A percentile compares a stretch with the other conserved stretches of the same genome.
Evolutionary conservation across 371 early-diverging fungal species (phyloP).

Genomic region (Gilbertella persicaria): DNA sequence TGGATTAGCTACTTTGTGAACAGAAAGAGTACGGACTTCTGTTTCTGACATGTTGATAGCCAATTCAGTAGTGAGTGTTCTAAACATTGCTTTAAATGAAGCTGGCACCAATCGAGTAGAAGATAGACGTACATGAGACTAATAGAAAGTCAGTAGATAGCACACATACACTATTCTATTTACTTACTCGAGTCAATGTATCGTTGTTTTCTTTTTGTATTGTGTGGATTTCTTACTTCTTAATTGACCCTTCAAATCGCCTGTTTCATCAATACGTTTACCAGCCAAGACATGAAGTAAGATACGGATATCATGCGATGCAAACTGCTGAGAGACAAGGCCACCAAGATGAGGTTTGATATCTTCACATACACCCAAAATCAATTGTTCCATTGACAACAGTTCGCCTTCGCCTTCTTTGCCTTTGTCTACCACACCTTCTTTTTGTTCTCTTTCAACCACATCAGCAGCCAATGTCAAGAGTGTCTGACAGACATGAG

Average conservation of each 20-base stretch:
- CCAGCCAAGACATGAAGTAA: slow-evolving; percentile 72
- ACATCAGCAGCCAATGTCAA: slow-evolving; percentile 71
- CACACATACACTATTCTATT: too few relatives aligned
- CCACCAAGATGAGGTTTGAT: slow-evolving; percentile 66
- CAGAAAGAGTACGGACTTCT: slow-evolving; percentile 61
- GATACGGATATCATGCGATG: slow-evolving; percentile 75
- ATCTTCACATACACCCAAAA: slow-evolving; percentile 64
- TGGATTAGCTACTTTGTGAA: slow-evolving; percentile 75
- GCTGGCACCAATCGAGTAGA: slow-evolving; percentile 61
- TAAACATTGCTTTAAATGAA: slow-evolving; percentile 60
- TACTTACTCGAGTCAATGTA: slow-evolving; percentile 34
- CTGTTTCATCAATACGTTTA: slow-evolving; percentile 58
- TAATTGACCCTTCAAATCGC: slow-evolving; percentile 52
- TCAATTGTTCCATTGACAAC: slow-evolving; percentile 66
- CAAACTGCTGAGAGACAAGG: slow-evolving; percentile 74
- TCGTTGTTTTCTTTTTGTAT: slow-evolving; percentile 70
- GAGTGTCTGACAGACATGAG: slow-evolving; percentile 84
- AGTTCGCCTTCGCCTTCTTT: slow-evolving; percentile 49
- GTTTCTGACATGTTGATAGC: slow-evolving; percentile 55
- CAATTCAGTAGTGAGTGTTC: slow-evolving; percentile 57
- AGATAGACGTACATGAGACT: slow-evolving; percentile 28
- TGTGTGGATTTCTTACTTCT: slow-evolving; percentile 66
- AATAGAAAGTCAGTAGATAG: neutral
- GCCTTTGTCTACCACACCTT: slow-evolving; percentile 31
- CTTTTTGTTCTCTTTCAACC: slow-evolving; percentile 70